Percentiles rank a stretch among this genome's conserved stretches.
Conservation (phyloP, 2,329 filamentous ascomycete genomes). For the Scorias spongiosa region DNA sequence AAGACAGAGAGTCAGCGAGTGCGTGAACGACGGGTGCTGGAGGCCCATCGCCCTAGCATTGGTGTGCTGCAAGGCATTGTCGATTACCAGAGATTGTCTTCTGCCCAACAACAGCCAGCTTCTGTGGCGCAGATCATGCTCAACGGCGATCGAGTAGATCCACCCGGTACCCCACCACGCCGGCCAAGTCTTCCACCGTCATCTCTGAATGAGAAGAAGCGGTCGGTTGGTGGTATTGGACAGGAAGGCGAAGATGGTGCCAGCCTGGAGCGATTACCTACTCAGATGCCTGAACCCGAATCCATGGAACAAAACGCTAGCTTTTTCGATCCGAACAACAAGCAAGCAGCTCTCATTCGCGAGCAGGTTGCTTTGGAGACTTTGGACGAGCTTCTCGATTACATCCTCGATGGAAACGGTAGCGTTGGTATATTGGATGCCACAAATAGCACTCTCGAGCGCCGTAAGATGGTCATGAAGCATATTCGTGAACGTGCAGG, state of each 20-base stretch:
- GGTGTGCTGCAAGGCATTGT: constrained; percentile 9
- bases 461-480: constrained; percentile 60
- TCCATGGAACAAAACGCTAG: constrained; percentile 73
- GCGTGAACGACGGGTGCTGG: constrained; percentile 4
- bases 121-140: constrained; percentile 42
- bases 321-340: constrained; percentile 88
- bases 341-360: constrained; percentile 63
- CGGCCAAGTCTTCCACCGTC: constrained; percentile 3
- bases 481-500: constrained; percentile 71
- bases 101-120: constrained; percentile 6
- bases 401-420: constrained; percentile 66
- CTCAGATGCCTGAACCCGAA: constrained; percentile 23
- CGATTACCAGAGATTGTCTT: constrained; percentile 6
- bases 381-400: constrained; percentile 80
- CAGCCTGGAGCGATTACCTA: not conserved
- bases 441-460: constrained; percentile 85
- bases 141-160: constrained; percentile 34
- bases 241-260: not conserved
- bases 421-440: constrained; percentile 92
- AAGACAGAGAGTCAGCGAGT: constrained; percentile 14
- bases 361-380: constrained; percentile 90
- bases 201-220: constrained; percentile 3
- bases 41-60: constrained; percentile 11
- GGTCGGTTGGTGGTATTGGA: no score
- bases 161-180: constrained; percentile 17